Percentiles rank a stretch among this genome's conserved stretches.
These are phyloP conservation scores for Aspergillus carlsbadensis DNA, from an alignment of 495 filamentous ascomycete genomes.

Conservation along the genomic window DNA sequence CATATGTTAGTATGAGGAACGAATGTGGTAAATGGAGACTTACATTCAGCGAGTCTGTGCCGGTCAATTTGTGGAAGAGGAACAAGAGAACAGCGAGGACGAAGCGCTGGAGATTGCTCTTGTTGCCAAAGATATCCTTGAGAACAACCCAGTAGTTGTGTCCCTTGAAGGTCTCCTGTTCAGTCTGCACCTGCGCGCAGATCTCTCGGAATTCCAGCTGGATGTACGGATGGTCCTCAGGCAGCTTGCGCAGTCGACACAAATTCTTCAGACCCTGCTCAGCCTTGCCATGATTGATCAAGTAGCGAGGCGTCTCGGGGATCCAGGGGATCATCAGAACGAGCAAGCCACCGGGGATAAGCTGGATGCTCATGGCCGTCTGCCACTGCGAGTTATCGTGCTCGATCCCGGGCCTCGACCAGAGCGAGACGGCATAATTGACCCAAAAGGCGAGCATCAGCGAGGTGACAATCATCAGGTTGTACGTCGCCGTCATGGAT, in stretches of 20 bases:
- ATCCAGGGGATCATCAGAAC: constrained; percentile 60
- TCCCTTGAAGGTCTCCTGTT: constrained; percentile 25
- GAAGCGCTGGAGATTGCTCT: constrained; percentile 30
- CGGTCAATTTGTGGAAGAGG: constrained; percentile 44
- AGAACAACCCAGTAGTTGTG: constrained; percentile 27
- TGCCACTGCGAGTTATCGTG: constrained; percentile 46
- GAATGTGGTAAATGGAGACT: neutral
- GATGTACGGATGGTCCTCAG: constrained; percentile 57
- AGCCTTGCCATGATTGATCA: constrained; percentile 46
- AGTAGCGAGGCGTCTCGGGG: constrained; percentile 51
- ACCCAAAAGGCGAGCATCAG: constrained; percentile 29
- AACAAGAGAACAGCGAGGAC: constrained; percentile 33
- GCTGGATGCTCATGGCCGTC: constrained; percentile 47
- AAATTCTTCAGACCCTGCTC: constrained; percentile 54
- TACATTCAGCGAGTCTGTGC: constrained; percentile 36
- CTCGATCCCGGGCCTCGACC: constrained; percentile 20
- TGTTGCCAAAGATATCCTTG: constrained; percentile 26
- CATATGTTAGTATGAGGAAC: neutral
- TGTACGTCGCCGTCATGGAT: constrained; percentile 27
- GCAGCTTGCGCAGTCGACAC: constrained; percentile 56
- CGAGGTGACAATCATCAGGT: constrained; percentile 29
- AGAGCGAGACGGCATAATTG: constrained; percentile 27
- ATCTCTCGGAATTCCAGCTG: constrained; percentile 36
- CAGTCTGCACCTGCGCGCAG: constrained; percentile 24
- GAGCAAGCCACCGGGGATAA: constrained; percentile 47